Conservation (phyloP, 2,329 filamentous ascomycete genomes). For the Onygenales sp. region DNA sequence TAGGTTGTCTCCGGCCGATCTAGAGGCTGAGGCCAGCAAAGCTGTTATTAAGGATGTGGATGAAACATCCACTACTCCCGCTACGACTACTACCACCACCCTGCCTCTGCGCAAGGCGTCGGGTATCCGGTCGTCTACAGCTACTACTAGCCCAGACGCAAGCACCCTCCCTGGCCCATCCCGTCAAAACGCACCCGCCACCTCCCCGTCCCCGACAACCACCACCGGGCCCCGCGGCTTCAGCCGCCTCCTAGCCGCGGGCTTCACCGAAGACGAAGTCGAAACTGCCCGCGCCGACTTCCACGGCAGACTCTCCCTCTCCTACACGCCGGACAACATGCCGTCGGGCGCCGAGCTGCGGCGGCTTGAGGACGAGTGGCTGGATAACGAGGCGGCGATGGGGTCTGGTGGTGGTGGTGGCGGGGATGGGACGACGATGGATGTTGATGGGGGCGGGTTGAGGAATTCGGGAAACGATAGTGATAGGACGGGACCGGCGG, state of each 20-base stretch:
- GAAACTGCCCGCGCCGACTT: slow-evolving; percentile 82
- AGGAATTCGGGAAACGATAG: slow-evolving; percentile 3
- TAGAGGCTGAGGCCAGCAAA: slow-evolving; percentile 54
- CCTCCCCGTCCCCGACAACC: slow-evolving; percentile 18
- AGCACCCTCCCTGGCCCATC: too few relatives aligned
- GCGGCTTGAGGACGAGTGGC: slow-evolving; percentile 79
- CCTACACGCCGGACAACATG: slow-evolving; percentile 82
- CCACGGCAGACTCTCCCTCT: slow-evolving; percentile 68
- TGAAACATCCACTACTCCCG: neutral
- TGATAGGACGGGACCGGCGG: slow-evolving; percentile 33
- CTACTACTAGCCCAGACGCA: too few relatives aligned
- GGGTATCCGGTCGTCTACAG: too few relatives aligned
- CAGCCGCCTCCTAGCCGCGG: slow-evolving; percentile 70
- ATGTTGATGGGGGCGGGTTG: slow-evolving; percentile 28
- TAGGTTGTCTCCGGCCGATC: slow-evolving; percentile 57
- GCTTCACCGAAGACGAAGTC: slow-evolving; percentile 76
- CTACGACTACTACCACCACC: too few relatives aligned
- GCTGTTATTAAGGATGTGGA: neutral
- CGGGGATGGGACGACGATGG: slow-evolving; percentile 21
- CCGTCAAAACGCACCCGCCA: neutral
- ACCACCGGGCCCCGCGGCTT: slow-evolving; percentile 66
- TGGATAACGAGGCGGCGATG: slow-evolving; percentile 49
- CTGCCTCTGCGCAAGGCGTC: too few relatives aligned
- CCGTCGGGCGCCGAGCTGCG: slow-evolving; percentile 67
- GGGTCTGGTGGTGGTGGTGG: slow-evolving; percentile 31